Percentiles rank a stretch among this genome's conserved stretches.
phyloP scores from a whole-genome alignment of 176 grass and related monocot species.

The Oryza brachyantha region DNA sequence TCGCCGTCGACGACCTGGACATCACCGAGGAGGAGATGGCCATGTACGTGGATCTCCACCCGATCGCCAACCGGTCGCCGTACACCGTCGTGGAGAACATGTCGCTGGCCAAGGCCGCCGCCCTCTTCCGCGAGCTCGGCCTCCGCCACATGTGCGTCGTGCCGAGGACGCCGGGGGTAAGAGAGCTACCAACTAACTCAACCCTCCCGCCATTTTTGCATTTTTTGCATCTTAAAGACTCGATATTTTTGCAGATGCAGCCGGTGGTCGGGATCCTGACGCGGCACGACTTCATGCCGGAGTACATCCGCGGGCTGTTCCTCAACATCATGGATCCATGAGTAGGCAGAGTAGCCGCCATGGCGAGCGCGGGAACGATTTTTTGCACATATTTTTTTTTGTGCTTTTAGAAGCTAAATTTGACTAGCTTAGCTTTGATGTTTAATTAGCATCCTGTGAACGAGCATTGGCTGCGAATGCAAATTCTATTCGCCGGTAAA shows the following conservation, averaged over 20 bases:
- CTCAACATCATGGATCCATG: background rate
- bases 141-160: slow-evolving; percentile 68
- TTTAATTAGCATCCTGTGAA: background rate
- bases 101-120: slow-evolving; percentile 61
- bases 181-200: background rate
- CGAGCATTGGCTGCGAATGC: background rate
- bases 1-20: slow-evolving; percentile 48
- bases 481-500: background rate
- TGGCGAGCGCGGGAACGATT: background rate
- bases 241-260: slow-evolving; percentile 33
- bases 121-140: slow-evolving; percentile 62
- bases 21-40: slow-evolving; percentile 57
- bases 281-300: slow-evolving; percentile 64
- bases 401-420: background rate
- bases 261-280: slow-evolving; percentile 64
- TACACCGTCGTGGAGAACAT: slow-evolving; percentile 69
- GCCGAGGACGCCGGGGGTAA: slow-evolving; percentile 60
- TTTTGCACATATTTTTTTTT: background rate
- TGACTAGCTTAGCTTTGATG: background rate
- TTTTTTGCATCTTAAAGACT: background rate
- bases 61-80: slow-evolving; percentile 59
- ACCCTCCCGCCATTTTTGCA: background rate
- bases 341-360: slow-evolving; percentile 35
- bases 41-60: slow-evolving; percentile 72
- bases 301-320: slow-evolving; percentile 52